phyloP scores from a whole-genome alignment of 2,329 filamentous ascomycete genomes.

The Didymella sp. region DNA sequence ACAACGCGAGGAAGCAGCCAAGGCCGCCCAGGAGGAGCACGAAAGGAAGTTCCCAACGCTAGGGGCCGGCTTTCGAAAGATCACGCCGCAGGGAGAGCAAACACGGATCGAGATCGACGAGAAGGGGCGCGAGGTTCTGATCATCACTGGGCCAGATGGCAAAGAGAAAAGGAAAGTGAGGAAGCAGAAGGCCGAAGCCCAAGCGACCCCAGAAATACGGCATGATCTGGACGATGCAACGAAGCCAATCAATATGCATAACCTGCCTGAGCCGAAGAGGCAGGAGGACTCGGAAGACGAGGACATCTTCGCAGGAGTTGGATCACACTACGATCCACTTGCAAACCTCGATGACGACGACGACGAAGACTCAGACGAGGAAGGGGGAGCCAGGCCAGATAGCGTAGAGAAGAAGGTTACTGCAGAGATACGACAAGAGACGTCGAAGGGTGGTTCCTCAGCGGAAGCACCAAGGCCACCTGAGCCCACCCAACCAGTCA shows the following conservation, averaged over 20 bases:
- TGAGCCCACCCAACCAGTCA: conserved; percentile 15
- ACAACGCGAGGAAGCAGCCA: conserved; percentile 56
- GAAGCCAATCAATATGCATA: conserved; percentile 52
- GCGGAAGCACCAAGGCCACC: conserved; percentile 10
- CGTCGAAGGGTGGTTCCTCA: conserved; percentile 9
- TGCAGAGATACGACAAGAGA: conserved; percentile 5
- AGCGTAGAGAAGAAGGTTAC: conserved; percentile 5
- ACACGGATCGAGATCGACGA: conserved; percentile 64
- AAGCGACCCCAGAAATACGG: conserved; percentile 44
- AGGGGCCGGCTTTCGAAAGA: conserved; percentile 63
- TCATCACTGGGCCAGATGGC: conserved; percentile 65
- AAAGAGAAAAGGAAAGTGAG: conserved; percentile 67
- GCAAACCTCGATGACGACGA: conserved; percentile 61
- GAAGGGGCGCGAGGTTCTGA: conserved; percentile 63
- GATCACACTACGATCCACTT: conserved; percentile 66
- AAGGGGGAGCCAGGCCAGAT: conserved; percentile 6
- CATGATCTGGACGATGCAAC: conserved; percentile 55
- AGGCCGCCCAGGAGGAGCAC: conserved; percentile 53
- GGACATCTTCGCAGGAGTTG: conserved; percentile 69
- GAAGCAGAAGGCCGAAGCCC: conserved; percentile 55
- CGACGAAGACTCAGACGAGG: conserved; percentile 52
- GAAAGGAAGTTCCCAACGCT: conserved; percentile 53
- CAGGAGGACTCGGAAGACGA: conserved; percentile 57
- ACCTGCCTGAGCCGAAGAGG: conserved; percentile 42
- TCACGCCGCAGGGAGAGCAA: conserved; percentile 58